Conservation (phyloP, 768 basidiomycete species). For the Rhodosporidiobolus odoratus region DNA sequence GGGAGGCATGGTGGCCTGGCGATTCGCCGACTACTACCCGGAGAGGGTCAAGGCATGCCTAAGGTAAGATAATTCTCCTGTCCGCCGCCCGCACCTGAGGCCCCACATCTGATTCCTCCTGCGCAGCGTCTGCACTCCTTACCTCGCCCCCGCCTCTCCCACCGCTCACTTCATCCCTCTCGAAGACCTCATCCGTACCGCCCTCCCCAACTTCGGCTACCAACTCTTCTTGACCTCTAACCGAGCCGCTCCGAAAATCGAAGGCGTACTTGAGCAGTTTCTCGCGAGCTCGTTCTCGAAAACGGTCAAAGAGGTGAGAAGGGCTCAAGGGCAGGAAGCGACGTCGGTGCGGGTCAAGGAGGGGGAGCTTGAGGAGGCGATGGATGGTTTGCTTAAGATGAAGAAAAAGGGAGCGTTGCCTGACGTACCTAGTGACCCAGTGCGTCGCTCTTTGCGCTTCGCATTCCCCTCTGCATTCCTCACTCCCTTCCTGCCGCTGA, state of each 20-base stretch:
- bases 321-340: not conserved
- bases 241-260: conserved; percentile 10
- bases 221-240: conserved; percentile 29
- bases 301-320: not conserved
- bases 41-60: conserved; percentile 27
- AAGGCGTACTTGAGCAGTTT: conserved; percentile 9
- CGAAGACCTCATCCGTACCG: conserved; percentile 15
- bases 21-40: conserved; percentile 33
- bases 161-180: conserved; percentile 2
- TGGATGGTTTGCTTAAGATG: conserved; percentile 3
- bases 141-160: conserved; percentile 13
- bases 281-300: conserved; percentile 12
- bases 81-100: not conserved
- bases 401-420: conserved; percentile 4
- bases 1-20: conserved; percentile 38
- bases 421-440: conserved; percentile 18
- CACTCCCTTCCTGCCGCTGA: not conserved
- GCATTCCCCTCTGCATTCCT: no score
- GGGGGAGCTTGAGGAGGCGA: conserved; percentile 17
- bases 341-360: conserved; percentile 13
- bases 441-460: no score
- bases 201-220: conserved; percentile 35
- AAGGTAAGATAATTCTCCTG: not conserved
- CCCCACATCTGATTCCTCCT: no score
- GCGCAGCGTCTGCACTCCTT: conserved; percentile 33